These are phyloP conservation scores for Ophiobolus disseminans DNA, from an alignment of 2,329 filamentous ascomycete species.

Conservation along the genomic window DNA sequence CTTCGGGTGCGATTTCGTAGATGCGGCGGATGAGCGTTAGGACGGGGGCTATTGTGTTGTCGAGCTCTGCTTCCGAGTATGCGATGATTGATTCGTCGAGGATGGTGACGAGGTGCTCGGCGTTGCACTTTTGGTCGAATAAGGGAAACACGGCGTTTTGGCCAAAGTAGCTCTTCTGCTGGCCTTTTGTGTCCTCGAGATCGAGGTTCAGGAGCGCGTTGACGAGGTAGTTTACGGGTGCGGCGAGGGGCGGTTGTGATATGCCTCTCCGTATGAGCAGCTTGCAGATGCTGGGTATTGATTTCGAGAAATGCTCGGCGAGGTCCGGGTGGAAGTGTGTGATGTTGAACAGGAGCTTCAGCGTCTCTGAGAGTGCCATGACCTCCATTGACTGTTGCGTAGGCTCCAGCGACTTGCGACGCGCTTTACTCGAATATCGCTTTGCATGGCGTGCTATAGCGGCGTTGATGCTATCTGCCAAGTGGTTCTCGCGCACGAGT, in stretches of 20 bases:
- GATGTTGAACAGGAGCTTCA: slow-evolving; percentile 90
- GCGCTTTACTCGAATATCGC: slow-evolving; percentile 52
- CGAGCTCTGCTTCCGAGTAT: slow-evolving; percentile 74
- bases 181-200: slow-evolving; percentile 57
- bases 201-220: slow-evolving; percentile 85
- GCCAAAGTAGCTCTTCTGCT: slow-evolving; percentile 52
- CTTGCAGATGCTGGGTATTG: slow-evolving; percentile 72
- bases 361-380: slow-evolving; percentile 81
- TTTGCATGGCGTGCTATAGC: slow-evolving; percentile 72
- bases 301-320: slow-evolving; percentile 67
- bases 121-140: slow-evolving; percentile 64
- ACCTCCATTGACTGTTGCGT: slow-evolving; percentile 71
- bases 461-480: slow-evolving; percentile 72
- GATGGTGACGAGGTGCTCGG: slow-evolving; percentile 71
- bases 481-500: slow-evolving; percentile 69
- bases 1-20: slow-evolving; percentile 71
- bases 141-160: slow-evolving; percentile 71
- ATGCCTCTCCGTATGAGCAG: slow-evolving; percentile 70
- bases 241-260: slow-evolving; percentile 71
- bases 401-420: slow-evolving; percentile 32
- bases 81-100: slow-evolving; percentile 69
- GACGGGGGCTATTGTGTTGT: slow-evolving; percentile 73
- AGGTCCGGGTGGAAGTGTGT: slow-evolving; percentile 75
- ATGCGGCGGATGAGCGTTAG: slow-evolving; percentile 75
- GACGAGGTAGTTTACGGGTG: slow-evolving; percentile 73